These are phyloP conservation scores for Arabidopsis suecica DNA, from an alignment of 345 rosid species.

Conservation along the genomic window DNA sequence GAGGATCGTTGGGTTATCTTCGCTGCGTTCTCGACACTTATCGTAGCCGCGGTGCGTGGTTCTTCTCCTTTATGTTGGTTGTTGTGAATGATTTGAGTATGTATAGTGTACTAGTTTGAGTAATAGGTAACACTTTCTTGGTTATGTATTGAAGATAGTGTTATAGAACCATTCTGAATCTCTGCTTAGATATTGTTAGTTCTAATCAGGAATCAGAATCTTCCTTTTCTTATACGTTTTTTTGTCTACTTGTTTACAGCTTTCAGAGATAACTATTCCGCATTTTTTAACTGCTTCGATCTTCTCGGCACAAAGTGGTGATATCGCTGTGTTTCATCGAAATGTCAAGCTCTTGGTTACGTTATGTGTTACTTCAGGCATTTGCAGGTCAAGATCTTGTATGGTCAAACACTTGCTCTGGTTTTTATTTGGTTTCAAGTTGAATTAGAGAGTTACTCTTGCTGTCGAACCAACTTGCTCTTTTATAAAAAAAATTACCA, in stretches of 20 bases:
- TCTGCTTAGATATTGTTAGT: too few species aligned
- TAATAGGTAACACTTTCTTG: neutral
- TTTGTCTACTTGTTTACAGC: constrained; percentile 57
- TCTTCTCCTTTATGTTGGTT: neutral
- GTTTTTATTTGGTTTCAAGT: constrained; percentile 26
- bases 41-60: constrained; percentile 74
- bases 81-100: neutral
- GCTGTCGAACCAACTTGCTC: neutral
- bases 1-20: constrained; percentile 86
- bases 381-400: constrained; percentile 95
- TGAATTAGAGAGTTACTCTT: constrained; percentile 27
- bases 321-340: constrained; percentile 71
- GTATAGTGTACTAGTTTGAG: constrained; percentile 9
- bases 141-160: neutral
- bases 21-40: constrained; percentile 79
- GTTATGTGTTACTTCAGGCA: constrained; percentile 78
- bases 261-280: constrained; percentile 83
- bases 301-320: constrained; percentile 80
- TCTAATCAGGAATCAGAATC: constrained; percentile 3
- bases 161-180: neutral
- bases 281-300: constrained; percentile 96
- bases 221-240: constrained; percentile 20
- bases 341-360: constrained; percentile 72
- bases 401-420: constrained; percentile 64
- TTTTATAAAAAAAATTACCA: neutral